Evolutionary conservation across 495 filamentous ascomycete genomes (phyloP).

Genomic region (Aspergillus egyptiacus): DNA sequence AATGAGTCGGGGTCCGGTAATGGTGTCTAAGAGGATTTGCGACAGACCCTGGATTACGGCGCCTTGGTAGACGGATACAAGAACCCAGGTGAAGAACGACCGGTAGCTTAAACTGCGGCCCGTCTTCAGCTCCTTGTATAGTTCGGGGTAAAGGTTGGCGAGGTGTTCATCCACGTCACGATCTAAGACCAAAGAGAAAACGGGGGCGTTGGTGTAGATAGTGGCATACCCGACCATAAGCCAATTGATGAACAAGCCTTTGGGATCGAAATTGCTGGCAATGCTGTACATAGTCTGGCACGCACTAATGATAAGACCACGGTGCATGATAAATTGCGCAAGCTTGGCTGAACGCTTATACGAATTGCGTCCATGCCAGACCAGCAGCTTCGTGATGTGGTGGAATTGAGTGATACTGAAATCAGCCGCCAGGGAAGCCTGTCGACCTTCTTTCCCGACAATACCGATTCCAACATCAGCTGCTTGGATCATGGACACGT

Average conservation of each 20-base stretch:
- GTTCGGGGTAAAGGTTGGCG: constrained; percentile 91
- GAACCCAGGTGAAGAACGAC: constrained; percentile 96
- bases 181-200: constrained; percentile 94
- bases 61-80: constrained; percentile 92
- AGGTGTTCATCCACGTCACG: constrained; percentile 89
- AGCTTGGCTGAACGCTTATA: constrained; percentile 96
- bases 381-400: constrained; percentile 91
- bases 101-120: constrained; percentile 81
- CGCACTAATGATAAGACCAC: constrained; percentile 87
- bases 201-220: constrained; percentile 89
- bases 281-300: constrained; percentile 98
- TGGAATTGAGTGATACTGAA: constrained; percentile 94
- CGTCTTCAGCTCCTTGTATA: constrained; percentile 90
- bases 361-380: constrained; percentile 96
- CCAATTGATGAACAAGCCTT: constrained; percentile 95
- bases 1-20: constrained; percentile 66
- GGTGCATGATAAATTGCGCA: constrained; percentile 96
- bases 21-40: constrained; percentile 75
- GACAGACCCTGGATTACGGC: constrained; percentile 87
- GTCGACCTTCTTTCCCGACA: constrained; percentile 93
- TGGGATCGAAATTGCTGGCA: constrained; percentile 82
- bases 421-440: constrained; percentile 91
- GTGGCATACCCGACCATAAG: constrained; percentile 95
- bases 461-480: constrained; percentile 97
- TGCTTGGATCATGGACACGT: constrained; percentile 98